phyloP scores from a whole-genome alignment of 495 filamentous ascomycete genomes.

The Trypethelium eluteriae region DNA sequence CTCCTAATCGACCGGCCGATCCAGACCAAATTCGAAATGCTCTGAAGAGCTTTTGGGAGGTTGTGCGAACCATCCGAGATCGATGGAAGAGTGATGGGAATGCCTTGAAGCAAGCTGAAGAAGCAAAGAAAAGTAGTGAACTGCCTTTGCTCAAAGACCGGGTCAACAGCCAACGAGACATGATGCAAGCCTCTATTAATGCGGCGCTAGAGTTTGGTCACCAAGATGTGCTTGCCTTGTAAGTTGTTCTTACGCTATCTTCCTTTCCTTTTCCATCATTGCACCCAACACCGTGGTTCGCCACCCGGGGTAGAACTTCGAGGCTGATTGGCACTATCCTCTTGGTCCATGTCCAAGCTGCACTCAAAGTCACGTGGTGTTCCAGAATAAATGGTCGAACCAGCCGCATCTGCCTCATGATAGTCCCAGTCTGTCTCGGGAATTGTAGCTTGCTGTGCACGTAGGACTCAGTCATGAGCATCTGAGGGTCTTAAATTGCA shows the following conservation, averaged over 20 bases:
- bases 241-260: slow-evolving; percentile 31
- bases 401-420: no score
- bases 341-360: no score
- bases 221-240: slow-evolving; percentile 57
- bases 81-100: slow-evolving; percentile 54
- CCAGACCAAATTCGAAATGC: slow-evolving; percentile 45
- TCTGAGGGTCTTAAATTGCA: no score
- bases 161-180: slow-evolving; percentile 50
- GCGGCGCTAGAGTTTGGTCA: slow-evolving; percentile 56
- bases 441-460: no score
- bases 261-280: no score
- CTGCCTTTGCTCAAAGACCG: slow-evolving; percentile 41
- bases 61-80: slow-evolving; percentile 56
- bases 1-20: slow-evolving; percentile 41
- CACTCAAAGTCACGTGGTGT: no score
- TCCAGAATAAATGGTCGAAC: no score
- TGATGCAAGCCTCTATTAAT: slow-evolving; percentile 53
- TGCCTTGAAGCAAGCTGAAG: slow-evolving; percentile 51
- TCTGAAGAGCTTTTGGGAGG: slow-evolving; percentile 52
- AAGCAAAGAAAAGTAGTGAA: slow-evolving; percentile 43
- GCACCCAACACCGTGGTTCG: no score
- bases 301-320: no score
- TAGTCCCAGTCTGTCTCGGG: no score
- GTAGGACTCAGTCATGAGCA: no score
- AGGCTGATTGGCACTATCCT: no score